phyloP scores from a whole-genome alignment of 1,284 basidiomycete species.

The Ceratobasidium sp. region DNA sequence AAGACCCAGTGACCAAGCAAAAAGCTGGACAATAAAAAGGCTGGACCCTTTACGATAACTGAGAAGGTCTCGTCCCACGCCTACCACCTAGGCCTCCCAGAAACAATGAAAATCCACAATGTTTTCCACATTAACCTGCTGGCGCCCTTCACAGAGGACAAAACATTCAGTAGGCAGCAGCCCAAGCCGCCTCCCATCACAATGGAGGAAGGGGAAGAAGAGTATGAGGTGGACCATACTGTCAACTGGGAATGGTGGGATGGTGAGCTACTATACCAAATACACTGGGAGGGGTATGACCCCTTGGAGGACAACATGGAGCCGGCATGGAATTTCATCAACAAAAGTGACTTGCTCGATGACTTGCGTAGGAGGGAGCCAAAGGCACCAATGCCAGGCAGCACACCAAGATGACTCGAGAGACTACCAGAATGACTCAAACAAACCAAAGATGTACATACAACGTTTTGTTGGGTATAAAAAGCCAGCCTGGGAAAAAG shows the following conservation, averaged over 20 bases:
- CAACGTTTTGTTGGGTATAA: too few species aligned
- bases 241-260: neutral
- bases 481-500: too few species aligned
- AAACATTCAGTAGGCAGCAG: neutral
- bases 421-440: too few species aligned
- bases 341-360: neutral
- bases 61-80: neutral
- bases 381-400: neutral
- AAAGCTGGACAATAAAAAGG: slow-evolving; percentile 3
- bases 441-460: neutral
- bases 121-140: slow-evolving; percentile 1
- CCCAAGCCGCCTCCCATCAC: neutral
- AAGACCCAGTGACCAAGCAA: neutral
- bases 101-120: too few species aligned
- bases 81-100: neutral
- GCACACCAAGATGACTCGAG: neutral
- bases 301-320: neutral
- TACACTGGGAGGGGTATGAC: neutral
- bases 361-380: neutral
- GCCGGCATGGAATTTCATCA: neutral
- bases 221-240: neutral
- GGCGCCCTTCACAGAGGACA: neutral
- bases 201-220: slow-evolving; percentile 4
- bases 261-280: neutral
- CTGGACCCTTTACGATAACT: slow-evolving; percentile 1